Percentiles rank a stretch among this genome's conserved stretches.
Conservation (phyloP, 805 yeast species). For the Pichia californica region DNA sequence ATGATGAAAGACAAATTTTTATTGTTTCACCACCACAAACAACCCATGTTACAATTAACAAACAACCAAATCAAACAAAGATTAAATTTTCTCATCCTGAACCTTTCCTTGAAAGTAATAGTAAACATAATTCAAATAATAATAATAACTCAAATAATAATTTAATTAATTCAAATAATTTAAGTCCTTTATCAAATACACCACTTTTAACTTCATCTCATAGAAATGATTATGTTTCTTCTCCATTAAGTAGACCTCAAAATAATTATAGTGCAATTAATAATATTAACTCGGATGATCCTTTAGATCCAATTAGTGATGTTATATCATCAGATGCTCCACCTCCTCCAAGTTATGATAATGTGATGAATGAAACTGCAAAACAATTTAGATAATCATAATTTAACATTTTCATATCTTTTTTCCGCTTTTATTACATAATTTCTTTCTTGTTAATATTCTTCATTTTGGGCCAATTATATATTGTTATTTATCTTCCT, state of each 20-base stretch:
- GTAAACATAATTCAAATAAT: background rate
- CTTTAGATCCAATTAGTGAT: background rate
- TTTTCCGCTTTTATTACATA: too few relatives aligned
- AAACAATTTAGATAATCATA: constrained; percentile 21
- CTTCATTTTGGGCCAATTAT: background rate
- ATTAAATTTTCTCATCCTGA: constrained; percentile 27
- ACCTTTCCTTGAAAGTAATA: constrained; percentile 24
- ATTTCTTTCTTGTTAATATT: background rate
- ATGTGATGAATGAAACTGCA: constrained; percentile 29
- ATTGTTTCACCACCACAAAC: constrained; percentile 20
- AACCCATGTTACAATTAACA: constrained; percentile 14
- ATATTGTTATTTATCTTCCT: background rate
- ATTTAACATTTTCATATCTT: background rate
- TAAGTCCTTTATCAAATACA: constrained; percentile 20
- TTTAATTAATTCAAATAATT: constrained; percentile 10
- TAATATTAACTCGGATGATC: background rate
- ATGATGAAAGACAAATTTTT: constrained; percentile 27
- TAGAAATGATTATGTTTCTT: constrained; percentile 3
- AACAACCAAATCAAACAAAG: constrained; percentile 24
- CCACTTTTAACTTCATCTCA: constrained; percentile 6
- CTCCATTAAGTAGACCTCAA: constrained; percentile 2
- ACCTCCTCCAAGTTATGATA: constrained; percentile 33
- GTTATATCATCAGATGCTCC: too few relatives aligned
- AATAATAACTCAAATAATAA: constrained; percentile 12
- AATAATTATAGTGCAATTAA: constrained; percentile 7